Conservation (phyloP, 768 basidiomycete species). For the Phylloporus sp. region DNA sequence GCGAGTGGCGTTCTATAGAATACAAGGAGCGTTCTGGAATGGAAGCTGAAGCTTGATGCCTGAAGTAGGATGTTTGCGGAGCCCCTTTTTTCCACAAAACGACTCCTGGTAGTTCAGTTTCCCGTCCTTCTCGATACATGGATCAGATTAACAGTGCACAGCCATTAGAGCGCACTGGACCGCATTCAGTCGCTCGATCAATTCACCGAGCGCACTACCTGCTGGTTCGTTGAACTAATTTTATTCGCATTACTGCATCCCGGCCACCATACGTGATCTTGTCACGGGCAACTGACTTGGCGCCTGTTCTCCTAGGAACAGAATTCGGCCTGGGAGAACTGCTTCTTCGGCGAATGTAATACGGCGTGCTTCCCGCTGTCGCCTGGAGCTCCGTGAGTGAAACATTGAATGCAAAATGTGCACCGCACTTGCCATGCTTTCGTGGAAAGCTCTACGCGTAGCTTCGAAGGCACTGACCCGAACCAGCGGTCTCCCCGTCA, state of each 20-base stretch:
- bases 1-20: constrained; percentile 17
- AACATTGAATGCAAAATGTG: not conserved
- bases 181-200: not conserved
- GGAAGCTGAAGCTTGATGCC: constrained; percentile 5
- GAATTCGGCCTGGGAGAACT: not conserved
- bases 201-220: not conserved
- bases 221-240: not conserved
- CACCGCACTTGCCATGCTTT: not conserved
- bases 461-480: not conserved
- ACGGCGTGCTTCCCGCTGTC: not conserved
- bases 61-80: not conserved
- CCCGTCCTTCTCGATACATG: constrained; percentile 6
- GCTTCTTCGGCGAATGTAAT: no score
- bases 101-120: constrained; percentile 8
- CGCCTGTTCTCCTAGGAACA: not conserved
- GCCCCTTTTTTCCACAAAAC: constrained; percentile 10
- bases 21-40: constrained; percentile 9
- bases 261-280: not conserved
- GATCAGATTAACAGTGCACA: constrained; percentile 5
- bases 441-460: not conserved
- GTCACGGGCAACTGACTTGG: not conserved
- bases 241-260: not conserved
- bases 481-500: not conserved
- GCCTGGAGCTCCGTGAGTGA: not conserved
- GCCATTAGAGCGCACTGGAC: constrained; percentile 1